Evolutionary conservation across 1,284 basidiomycete species (phyloP).

Genomic region (Volvariella surrecta): DNA sequence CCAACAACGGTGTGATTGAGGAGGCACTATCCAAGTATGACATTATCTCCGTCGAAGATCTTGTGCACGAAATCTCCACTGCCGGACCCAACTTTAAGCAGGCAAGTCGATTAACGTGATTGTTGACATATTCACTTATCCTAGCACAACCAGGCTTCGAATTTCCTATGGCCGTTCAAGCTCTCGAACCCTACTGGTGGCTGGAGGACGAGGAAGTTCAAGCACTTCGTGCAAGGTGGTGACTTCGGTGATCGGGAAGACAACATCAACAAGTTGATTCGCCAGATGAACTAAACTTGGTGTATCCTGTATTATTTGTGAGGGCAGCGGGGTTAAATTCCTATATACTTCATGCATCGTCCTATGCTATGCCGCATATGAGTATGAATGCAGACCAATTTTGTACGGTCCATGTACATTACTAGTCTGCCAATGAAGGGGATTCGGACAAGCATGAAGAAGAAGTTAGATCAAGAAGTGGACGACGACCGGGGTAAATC

Average conservation of each 20-base stretch:
- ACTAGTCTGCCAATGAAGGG: too few species aligned
- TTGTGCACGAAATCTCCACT: slow-evolving; percentile 96
- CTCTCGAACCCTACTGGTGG: slow-evolving; percentile 98
- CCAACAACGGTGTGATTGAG: slow-evolving; percentile 95
- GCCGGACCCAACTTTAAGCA: slow-evolving; percentile 99
- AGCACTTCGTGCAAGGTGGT: slow-evolving; percentile 89
- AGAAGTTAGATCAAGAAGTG: too few species aligned
- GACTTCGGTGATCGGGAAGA: slow-evolving; percentile 95
- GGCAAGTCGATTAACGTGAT: slow-evolving; percentile 31
- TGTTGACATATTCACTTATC: slow-evolving; percentile 1
- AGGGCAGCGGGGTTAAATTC: too few species aligned
- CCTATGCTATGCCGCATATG: too few species aligned
- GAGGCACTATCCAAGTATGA: slow-evolving; percentile 88
- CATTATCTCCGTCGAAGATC: slow-evolving; percentile 96
- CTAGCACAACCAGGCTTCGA: slow-evolving; percentile 53
- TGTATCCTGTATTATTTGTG: too few species aligned
- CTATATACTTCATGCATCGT: too few species aligned
- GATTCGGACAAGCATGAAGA: too few species aligned
- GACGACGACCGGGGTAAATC: too few species aligned
- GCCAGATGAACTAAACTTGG: slow-evolving; percentile 84
- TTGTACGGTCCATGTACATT: too few species aligned
- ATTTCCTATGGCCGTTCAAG: slow-evolving; percentile 99
- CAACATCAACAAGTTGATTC: slow-evolving; percentile 95
- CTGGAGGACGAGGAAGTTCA: slow-evolving; percentile 97
- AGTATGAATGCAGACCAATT: too few species aligned